Base-by-base conservation (phyloP, 306 rosid species). In the Cucurbita moschata region DNA sequence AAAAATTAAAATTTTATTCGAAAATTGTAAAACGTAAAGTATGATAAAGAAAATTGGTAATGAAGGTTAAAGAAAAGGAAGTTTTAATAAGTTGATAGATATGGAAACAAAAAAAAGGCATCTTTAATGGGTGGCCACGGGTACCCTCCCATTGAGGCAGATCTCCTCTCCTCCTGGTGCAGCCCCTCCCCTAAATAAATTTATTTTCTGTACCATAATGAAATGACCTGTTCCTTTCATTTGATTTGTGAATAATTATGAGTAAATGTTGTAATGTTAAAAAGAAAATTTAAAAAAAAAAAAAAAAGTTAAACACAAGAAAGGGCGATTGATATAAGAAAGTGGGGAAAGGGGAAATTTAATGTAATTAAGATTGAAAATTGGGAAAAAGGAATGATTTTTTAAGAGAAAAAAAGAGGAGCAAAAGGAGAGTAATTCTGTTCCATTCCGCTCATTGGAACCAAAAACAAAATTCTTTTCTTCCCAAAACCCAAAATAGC, bases 341-440 rank as follows among this genome's bases (percentile, higher is more conserved):
- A 68, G 73, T 23, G 19, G 12, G 21, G 14, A 11, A 30, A 30
- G 35, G 10, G 55, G 47, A 67, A 65, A 65, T 10, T 23, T 4
- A 23, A 21, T 26, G 57, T 13, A 42, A 65, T 19, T 4, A 10
- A 40, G 70, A 37, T 64, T 40, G 50, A 42, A 40, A 44, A 65
- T 18, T 2, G 72, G 18, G 18, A 15, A 68, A 70, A 50, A 8
- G 16, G 18, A 70, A 51, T 15, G 60, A 70, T 51, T 50, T 50
- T 70, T 13, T 50, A 43, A 19, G 4, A 54, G 43, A 54, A 21
- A 43, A 19, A 10, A 54, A 66, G 54, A 21, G 43, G 40, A 42
- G 51, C 71, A n/a, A 42, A 62, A 16, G 71, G 71, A 64, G 71
- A 51, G 59, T 35, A 70, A 70, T 50, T 50, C 74, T 70, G 47